phyloP scores from a whole-genome alignment of 192 early-diverging fungal genomes.

The Chytriomyces sp. region DNA sequence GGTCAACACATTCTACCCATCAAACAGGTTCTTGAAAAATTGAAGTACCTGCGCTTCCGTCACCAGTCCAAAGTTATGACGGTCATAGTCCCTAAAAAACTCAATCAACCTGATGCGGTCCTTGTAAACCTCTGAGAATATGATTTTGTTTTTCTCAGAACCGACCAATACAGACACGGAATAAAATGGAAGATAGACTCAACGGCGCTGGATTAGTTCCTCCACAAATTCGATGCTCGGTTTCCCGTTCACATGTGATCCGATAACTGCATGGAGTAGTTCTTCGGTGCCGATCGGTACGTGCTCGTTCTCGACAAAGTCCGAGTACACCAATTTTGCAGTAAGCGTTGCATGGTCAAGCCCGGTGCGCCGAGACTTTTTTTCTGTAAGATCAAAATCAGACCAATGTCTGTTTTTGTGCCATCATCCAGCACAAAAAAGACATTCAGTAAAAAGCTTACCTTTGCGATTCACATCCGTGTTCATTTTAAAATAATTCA shows the following conservation, averaged over 20 bases:
- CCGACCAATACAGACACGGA: background rate
- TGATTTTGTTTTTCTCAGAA: background rate
- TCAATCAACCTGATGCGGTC: conserved; percentile 58
- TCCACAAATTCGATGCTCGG: conserved; percentile 46
- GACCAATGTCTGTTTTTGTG: background rate
- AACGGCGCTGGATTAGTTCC: conserved; percentile 55
- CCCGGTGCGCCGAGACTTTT: conserved; percentile 6
- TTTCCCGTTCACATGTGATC: conserved; percentile 5
- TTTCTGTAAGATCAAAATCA: background rate
- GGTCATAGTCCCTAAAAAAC: conserved; percentile 64
- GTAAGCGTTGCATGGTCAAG: conserved; percentile 24
- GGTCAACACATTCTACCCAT: background rate
- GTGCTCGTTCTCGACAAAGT: conserved; percentile 40
- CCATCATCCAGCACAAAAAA: background rate
- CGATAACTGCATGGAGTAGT: conserved; percentile 43
- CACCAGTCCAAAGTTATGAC: conserved; percentile 58
- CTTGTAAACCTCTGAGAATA: conserved; percentile 55
- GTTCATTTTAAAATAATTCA: conserved; percentile 69
- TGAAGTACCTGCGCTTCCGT: conserved; percentile 48
- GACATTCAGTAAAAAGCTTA: conserved; percentile 9
- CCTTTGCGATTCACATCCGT: conserved; percentile 62
- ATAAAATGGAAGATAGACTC: conserved; percentile 26
- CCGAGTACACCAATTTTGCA: conserved; percentile 24
- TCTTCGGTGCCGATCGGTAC: conserved; percentile 63
- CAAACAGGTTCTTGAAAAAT: background rate